These are phyloP conservation scores for Paraleonurus japonicus DNA, from an alignment of 257 asterid species.

Conservation along the genomic window DNA sequence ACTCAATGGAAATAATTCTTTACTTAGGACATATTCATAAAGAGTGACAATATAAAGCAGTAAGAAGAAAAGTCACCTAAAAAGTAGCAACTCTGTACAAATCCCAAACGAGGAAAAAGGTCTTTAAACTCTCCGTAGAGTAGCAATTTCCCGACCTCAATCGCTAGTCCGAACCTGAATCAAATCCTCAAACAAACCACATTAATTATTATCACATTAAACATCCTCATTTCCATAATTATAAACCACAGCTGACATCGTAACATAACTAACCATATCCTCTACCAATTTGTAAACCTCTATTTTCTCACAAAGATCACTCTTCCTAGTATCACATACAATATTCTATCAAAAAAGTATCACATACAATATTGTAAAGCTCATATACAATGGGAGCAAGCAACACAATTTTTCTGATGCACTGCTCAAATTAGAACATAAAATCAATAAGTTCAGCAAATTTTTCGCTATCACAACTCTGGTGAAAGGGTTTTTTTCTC, in stretches of 20 bases:
- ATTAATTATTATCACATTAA: conserved; percentile 31
- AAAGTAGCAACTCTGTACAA: conserved; percentile 39
- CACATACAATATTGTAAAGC: conserved; percentile 46
- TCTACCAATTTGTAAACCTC: conserved; percentile 58
- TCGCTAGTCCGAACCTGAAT: conserved; percentile 70
- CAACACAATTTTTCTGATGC: conserved; percentile 55
- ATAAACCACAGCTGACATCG: conserved; percentile 42
- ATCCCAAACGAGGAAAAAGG: conserved; percentile 53
- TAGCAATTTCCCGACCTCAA: conserved; percentile 44
- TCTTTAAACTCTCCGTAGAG: conserved; percentile 44
- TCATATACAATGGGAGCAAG: conserved; percentile 74
- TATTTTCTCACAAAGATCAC: conserved; percentile 32
- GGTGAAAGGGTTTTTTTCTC: conserved; percentile 22
- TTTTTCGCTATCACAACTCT: conserved; percentile 51
- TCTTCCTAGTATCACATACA: conserved; percentile 30
- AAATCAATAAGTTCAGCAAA: conserved; percentile 54
- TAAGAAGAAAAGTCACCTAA: conserved; percentile 44
- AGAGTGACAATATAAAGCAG: not conserved
- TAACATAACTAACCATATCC: conserved; percentile 40
- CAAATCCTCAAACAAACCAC: conserved; percentile 68
- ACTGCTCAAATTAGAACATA: conserved; percentile 55
- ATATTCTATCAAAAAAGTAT: too few relatives aligned
- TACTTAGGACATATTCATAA: not conserved
- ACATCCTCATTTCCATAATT: conserved; percentile 36
- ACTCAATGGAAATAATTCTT: not conserved